phyloP scores from a whole-genome alignment of 371 early-diverging fungal genomes.

The Rhizopus sp. region DNA sequence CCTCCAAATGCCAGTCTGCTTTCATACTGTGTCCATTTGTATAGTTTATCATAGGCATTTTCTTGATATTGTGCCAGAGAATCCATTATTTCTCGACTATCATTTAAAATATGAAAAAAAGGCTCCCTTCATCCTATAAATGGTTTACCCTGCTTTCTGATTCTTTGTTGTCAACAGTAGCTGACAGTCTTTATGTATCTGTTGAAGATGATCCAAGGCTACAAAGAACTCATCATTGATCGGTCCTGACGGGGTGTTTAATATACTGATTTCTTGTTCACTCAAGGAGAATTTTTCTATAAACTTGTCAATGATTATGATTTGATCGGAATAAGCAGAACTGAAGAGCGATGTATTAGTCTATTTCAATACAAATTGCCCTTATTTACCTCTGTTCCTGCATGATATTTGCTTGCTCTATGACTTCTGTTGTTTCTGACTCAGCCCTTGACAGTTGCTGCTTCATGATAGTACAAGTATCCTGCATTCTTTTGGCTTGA shows the following conservation, averaged over 20 bases:
- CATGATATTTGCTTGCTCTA: constrained; percentile 68
- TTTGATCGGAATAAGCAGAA: constrained; percentile 53
- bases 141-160: constrained; percentile 74
- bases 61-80: constrained; percentile 71
- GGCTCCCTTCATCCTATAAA: background rate
- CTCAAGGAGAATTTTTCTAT: constrained; percentile 71
- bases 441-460: constrained; percentile 53
- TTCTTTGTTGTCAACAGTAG: constrained; percentile 72
- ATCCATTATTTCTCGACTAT: constrained; percentile 80
- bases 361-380: background rate
- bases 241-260: constrained; percentile 53
- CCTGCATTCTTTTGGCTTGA: constrained; percentile 60
- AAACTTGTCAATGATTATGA: constrained; percentile 59
- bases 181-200: constrained; percentile 77
- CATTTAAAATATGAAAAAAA: background rate
- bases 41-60: constrained; percentile 74
- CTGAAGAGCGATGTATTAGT: constrained; percentile 19
- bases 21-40: constrained; percentile 78
- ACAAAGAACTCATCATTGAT: constrained; percentile 71
- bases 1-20: constrained; percentile 66
- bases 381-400: constrained; percentile 57
- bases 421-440: constrained; percentile 58
- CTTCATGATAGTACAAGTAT: constrained; percentile 66
- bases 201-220: constrained; percentile 71
- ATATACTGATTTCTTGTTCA: constrained; percentile 60